phyloP scores from a whole-genome alignment of 495 filamentous ascomycete species.

The Penicillium argentinense region DNA sequence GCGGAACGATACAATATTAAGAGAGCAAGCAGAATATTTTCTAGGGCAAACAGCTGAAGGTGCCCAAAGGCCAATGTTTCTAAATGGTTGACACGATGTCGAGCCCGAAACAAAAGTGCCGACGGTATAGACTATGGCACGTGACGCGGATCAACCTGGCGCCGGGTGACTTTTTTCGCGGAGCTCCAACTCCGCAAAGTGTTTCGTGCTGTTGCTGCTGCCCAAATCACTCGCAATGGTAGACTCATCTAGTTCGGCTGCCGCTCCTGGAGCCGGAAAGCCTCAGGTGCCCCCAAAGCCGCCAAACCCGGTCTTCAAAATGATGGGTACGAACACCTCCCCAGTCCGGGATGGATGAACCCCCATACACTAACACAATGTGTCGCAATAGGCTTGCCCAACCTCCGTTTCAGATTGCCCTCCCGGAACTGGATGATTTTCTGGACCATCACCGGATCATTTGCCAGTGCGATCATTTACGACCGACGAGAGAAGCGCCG shows the following conservation, averaged over 20 bases:
- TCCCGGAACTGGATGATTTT: conserved; percentile 99
- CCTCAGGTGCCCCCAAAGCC: conserved; percentile 45
- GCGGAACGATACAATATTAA: too few species aligned
- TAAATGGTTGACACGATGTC: too few species aligned
- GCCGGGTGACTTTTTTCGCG: conserved; percentile 21
- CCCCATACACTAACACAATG: conserved; percentile 6
- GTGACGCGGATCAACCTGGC: conserved; percentile 20
- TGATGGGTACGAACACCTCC: conserved; percentile 58
- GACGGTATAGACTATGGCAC: conserved; percentile 5
- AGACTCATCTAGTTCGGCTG: conserved; percentile 36
- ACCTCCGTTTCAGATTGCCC: conserved; percentile 77
- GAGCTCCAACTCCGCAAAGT: conserved; percentile 7
- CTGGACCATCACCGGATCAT: conserved; percentile 71
- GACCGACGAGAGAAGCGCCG: conserved; percentile 86
- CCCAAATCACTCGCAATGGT: too few species aligned
- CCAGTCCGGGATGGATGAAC: conserved; percentile 5
- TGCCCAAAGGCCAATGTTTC: too few species aligned
- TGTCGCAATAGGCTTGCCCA: conserved; percentile 61
- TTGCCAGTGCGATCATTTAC: conserved; percentile 77
- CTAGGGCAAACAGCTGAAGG: too few species aligned
- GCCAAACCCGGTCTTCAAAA: conserved; percentile 67
- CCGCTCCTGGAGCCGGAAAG: conserved; percentile 29
- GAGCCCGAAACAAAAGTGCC: too few species aligned
- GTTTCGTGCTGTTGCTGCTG: too few species aligned
- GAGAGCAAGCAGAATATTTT: too few species aligned